Base-by-base conservation (phyloP, 495 filamentous ascomycete genomes). In the Parathielavia appendiculata region DNA sequence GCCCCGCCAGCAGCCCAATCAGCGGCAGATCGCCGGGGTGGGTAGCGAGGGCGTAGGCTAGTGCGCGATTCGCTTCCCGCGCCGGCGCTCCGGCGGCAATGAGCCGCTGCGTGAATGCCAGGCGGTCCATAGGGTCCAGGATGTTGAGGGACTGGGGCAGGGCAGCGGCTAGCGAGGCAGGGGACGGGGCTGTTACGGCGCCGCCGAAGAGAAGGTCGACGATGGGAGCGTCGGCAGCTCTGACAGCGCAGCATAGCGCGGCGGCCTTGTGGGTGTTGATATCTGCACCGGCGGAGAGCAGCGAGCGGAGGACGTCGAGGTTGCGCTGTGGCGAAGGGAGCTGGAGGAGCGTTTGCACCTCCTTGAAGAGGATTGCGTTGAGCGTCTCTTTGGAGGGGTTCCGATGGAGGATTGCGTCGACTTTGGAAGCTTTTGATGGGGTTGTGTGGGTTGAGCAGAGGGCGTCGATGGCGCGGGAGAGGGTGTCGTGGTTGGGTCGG, bases 131-230 rank as follows among this genome's bases (percentile, higher is more conserved):
- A 0, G 71, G 58, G 53, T 78, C 73, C 3, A 40, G 57, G 19
- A 80, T 74, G 41, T 74, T 74, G 32, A 79, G 60, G 7, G 72
- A 69, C 16, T 76, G 68, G 11, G 73, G 75, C 51, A 80, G 72
- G 5, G 73, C 74, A 19, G 50, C 51, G 9, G 62, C 65, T 35
- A 78, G 65, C 1, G 75, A 71, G 11, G 57, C 51, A 8, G 72
- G 65, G 14, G 59, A 59, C 12, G 70, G 72, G 17, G 57, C 52
- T 8, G 71, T 64, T 5, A 64, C 2, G 43, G n/a, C 23, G 53
- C 19, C 61, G 0, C 55, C 58, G 39, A 77, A 70, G 5, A 80
- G 51, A 14, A 77, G 47, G 47, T 79, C 75, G n/a, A 68, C 60
- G 19, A 79, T 54, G 26, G 66, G 69, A 17, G 66, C 61, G 35